A percentile compares a stretch with the other conserved stretches of the same genome.
Evolutionary conservation across 75 land plant species (phyloP).

Genomic region (Picea sitchensis): DNA sequence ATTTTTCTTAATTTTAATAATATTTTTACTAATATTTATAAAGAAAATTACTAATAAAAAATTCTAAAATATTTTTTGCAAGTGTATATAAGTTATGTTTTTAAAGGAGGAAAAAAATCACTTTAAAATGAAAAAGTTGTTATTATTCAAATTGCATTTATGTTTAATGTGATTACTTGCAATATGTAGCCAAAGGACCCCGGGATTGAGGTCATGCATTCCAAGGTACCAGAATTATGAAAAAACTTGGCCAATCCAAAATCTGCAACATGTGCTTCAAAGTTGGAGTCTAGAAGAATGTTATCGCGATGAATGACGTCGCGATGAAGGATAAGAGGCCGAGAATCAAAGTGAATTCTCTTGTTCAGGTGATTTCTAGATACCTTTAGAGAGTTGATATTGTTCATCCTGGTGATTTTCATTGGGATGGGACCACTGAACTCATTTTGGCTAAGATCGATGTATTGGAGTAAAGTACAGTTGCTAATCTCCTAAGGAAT

Average conservation of each 20-base stretch:
- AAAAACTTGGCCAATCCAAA: slow-evolving; percentile 74
- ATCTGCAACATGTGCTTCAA: slow-evolving; percentile 81
- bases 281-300: slow-evolving; percentile 52
- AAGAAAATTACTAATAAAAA: no score
- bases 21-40: no score
- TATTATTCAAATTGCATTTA: no score
- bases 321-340: slow-evolving; percentile 63
- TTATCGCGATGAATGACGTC: slow-evolving; percentile 74
- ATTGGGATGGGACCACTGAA: slow-evolving; percentile 9
- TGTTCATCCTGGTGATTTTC: not conserved
- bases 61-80: no score
- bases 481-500: slow-evolving; percentile 14
- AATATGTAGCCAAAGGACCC: slow-evolving; percentile 87
- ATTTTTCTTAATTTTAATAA: no score
- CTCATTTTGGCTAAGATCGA: slow-evolving; percentile 2
- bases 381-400: not conserved
- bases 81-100: no score
- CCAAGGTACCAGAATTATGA: slow-evolving; percentile 41
- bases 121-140: no score
- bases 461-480: not conserved
- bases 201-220: slow-evolving; percentile 67
- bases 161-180: no score
- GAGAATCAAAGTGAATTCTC: slow-evolving; percentile 60
- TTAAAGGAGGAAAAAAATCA: no score
- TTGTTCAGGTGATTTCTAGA: not conserved